Conservation (phyloP, 441 rosid genomes). For the Pelargonium citronellum region DNA sequence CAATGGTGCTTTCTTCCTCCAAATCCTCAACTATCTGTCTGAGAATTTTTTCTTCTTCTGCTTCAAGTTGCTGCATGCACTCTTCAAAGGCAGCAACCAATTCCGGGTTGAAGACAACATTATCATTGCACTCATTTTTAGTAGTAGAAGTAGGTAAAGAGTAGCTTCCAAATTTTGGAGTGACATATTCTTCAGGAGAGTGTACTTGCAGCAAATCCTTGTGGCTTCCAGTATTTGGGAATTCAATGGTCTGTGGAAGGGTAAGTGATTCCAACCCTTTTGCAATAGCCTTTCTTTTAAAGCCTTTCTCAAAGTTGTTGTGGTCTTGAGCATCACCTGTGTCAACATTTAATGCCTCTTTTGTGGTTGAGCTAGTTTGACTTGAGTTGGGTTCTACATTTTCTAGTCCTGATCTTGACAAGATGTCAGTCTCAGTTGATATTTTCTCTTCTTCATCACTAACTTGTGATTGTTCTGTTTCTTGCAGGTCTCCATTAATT, state of each 20-base stretch:
- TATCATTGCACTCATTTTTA: constrained; percentile 11
- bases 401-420: constrained; percentile 18
- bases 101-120: constrained; percentile 28
- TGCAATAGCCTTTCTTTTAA: constrained; percentile 31
- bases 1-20: constrained; percentile 19
- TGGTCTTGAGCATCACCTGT: constrained; percentile 16
- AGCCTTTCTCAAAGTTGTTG: constrained; percentile 18
- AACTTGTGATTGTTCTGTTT: constrained; percentile 1
- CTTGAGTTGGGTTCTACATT: constrained; percentile 6
- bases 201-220: constrained; percentile 28
- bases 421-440: not conserved
- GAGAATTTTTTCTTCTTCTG: constrained; percentile 36
- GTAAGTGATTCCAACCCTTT: constrained; percentile 26
- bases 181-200: constrained; percentile 27
- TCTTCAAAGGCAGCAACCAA: constrained; percentile 33
- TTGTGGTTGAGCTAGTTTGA: constrained; percentile 4
- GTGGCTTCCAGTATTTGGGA: constrained; percentile 24
- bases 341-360: not conserved
- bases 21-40: constrained; percentile 26
- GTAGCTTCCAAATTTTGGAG: constrained; percentile 39
- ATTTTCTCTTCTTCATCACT: constrained; percentile 11
- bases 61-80: constrained; percentile 39
- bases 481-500: not conserved
- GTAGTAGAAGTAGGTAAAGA: constrained; percentile 9
- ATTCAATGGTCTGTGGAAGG: constrained; percentile 29